Conservation (phyloP, 306 rosid genomes). For the Sophora flavescens region DNA sequence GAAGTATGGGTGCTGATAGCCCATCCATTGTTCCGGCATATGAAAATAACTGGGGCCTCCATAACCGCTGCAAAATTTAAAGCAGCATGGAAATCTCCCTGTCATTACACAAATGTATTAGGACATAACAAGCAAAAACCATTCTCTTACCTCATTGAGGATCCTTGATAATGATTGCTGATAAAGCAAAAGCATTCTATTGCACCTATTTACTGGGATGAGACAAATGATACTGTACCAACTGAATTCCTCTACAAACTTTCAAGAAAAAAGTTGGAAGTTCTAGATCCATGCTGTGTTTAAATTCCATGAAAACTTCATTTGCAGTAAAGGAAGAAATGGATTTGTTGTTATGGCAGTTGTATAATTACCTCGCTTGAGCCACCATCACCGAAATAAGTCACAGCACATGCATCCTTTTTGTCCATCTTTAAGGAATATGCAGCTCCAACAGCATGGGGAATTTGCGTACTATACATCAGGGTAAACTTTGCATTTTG, state of each 20-base stretch:
- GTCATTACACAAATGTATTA: slow-evolving; percentile 38
- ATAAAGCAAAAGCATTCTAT: slow-evolving; percentile 22
- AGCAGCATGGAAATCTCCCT: slow-evolving; percentile 99
- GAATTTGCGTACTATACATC: slow-evolving; percentile 75
- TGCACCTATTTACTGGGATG: slow-evolving; percentile 6
- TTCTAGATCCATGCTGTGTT: slow-evolving; percentile 14
- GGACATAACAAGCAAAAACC: slow-evolving; percentile 28
- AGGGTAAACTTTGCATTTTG: slow-evolving; percentile 28
- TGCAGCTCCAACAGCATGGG: slow-evolving; percentile 98
- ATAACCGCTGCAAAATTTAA: slow-evolving; percentile 90
- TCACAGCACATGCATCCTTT: slow-evolving; percentile 81
- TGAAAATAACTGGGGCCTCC: slow-evolving; percentile 90
- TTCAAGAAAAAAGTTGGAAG: slow-evolving; percentile 23
- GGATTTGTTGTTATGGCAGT: slow-evolving; percentile 8
- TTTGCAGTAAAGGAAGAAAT: background rate
- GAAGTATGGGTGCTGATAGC: slow-evolving; percentile 96
- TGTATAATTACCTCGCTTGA: slow-evolving; percentile 82
- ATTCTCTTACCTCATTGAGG: background rate
- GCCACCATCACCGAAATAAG: slow-evolving; percentile 95
- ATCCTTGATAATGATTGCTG: slow-evolving; percentile 31
- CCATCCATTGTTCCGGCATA: slow-evolving; percentile 99
- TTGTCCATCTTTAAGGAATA: slow-evolving; percentile 92
- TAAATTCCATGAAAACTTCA: slow-evolving; percentile 11
- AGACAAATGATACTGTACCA: slow-evolving; percentile 23
- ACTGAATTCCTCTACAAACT: background rate